Conservation (phyloP, 495 filamentous ascomycete genomes). For the Lophiotrema nucula region DNA sequence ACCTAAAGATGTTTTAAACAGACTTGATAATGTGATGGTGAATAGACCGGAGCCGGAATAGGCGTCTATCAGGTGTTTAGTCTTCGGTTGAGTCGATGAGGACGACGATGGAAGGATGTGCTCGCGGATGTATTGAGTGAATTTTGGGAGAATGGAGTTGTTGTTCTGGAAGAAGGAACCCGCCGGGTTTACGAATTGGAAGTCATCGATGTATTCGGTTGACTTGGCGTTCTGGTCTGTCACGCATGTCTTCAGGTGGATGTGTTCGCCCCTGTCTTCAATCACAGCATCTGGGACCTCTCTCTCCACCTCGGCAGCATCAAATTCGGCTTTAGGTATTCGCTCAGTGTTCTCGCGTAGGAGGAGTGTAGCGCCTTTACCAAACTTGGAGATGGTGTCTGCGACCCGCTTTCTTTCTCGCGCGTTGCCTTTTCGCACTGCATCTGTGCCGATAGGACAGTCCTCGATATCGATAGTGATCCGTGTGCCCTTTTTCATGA, state of each 20-base stretch:
- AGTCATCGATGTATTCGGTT: slow-evolving; percentile 83
- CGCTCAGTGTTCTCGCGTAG: slow-evolving; percentile 82
- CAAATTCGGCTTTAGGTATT: slow-evolving; percentile 51
- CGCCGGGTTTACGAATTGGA: slow-evolving; percentile 83
- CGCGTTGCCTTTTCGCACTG: slow-evolving; percentile 71
- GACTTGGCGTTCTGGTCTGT: slow-evolving; percentile 77
- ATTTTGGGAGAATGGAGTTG: slow-evolving; percentile 90
- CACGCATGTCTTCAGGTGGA: slow-evolving; percentile 79
- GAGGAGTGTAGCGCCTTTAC: slow-evolving; percentile 79
- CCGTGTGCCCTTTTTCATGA: slow-evolving; percentile 72
- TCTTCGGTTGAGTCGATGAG: slow-evolving; percentile 32
- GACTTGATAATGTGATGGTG: slow-evolving; percentile 83
- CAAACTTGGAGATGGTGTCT: slow-evolving; percentile 68
- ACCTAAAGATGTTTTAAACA: slow-evolving; percentile 69
- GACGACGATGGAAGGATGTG: slow-evolving; percentile 60
- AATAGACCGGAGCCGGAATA: slow-evolving; percentile 98
- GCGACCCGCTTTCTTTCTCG: slow-evolving; percentile 69
- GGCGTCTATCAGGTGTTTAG: slow-evolving; percentile 89
- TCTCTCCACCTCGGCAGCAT: slow-evolving; percentile 17
- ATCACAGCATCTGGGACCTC: slow-evolving; percentile 28
- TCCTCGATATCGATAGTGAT: slow-evolving; percentile 90
- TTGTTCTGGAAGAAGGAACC: slow-evolving; percentile 99
- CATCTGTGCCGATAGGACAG: slow-evolving; percentile 89
- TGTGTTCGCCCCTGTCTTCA: slow-evolving; percentile 48
- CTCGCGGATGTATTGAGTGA: slow-evolving; percentile 87